Conservation (phyloP, 331 rosid species). For the Quercus lobata region DNA sequence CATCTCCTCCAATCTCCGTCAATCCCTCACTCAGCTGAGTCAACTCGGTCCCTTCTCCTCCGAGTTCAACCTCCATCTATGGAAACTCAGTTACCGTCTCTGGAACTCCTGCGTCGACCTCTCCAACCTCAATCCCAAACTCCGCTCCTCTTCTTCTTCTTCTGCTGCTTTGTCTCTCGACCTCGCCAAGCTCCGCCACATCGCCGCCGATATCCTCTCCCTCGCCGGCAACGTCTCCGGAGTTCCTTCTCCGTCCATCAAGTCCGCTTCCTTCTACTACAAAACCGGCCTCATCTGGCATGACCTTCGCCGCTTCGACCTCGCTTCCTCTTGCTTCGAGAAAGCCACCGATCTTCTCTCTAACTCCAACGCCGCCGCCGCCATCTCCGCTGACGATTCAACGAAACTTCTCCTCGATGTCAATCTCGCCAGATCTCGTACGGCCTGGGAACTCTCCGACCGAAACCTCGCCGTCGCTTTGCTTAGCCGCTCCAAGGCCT, state of each 20-base stretch:
- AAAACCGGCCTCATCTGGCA: slow-evolving; percentile 81
- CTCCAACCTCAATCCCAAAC: slow-evolving; percentile 61
- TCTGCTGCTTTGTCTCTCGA: slow-evolving; percentile 12
- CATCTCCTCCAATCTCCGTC: slow-evolving; percentile 46
- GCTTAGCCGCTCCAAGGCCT: slow-evolving; percentile 66
- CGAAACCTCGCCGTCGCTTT: slow-evolving; percentile 58
- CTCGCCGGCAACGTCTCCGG: slow-evolving; percentile 49
- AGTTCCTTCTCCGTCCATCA: slow-evolving; percentile 59
- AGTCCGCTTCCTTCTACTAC: slow-evolving; percentile 69
- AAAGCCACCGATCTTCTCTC: slow-evolving; percentile 71
- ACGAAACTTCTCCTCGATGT: slow-evolving; percentile 60
- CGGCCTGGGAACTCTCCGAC: slow-evolving; percentile 86
- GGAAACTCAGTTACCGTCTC: slow-evolving; percentile 93
- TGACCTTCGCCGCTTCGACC: slow-evolving; percentile 56
- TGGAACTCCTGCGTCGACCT: slow-evolving; percentile 95
- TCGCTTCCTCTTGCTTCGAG: slow-evolving; percentile 86
- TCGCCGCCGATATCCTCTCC: slow-evolving; percentile 68
- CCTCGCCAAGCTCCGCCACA: slow-evolving; percentile 73
- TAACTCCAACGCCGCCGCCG: slow-evolving; percentile 20
- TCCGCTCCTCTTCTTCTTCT: slow-evolving; percentile 36
- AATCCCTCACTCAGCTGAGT: slow-evolving; percentile 36
- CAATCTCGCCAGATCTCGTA: slow-evolving; percentile 63
- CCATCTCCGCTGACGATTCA: slow-evolving; percentile 39
- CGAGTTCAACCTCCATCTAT: slow-evolving; percentile 59
- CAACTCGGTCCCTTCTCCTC: slow-evolving; percentile 55